phyloP scores from a whole-genome alignment of 2,329 filamentous ascomycete genomes.

The Bertia moriformis region DNA sequence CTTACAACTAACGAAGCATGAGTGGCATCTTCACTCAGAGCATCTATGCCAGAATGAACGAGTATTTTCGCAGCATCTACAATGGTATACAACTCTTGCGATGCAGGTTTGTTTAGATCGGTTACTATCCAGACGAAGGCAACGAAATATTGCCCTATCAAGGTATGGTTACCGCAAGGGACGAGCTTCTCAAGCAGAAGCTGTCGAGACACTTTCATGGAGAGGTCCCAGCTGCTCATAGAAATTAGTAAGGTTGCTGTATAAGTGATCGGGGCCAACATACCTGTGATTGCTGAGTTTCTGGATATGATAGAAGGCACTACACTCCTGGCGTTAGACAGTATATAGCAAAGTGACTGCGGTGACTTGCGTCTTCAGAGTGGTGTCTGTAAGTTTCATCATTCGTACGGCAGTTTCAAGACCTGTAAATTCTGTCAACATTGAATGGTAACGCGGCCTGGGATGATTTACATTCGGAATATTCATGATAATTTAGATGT shows the following conservation, averaged over 20 bases:
- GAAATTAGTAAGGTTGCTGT: too few species aligned
- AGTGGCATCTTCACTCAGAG: not conserved
- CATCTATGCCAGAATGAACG: not conserved
- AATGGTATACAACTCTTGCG: not conserved
- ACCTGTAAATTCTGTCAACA: too few species aligned
- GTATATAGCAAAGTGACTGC: not conserved
- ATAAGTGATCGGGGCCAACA: too few species aligned
- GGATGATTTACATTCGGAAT: not conserved
- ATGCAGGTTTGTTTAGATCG: not conserved
- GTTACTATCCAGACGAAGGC: not conserved
- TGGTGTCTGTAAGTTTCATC: not conserved
- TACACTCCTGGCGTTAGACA: not conserved
- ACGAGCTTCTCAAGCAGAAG: not conserved
- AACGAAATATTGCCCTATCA: not conserved
- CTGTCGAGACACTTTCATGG: not conserved
- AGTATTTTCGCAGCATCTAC: not conserved
- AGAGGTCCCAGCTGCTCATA: too few species aligned
- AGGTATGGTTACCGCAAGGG: not conserved
- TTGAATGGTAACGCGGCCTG: too few species aligned
- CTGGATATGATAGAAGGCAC: not conserved
- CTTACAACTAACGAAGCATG: not conserved
- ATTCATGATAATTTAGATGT: not conserved
- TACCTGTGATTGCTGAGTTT: not conserved
- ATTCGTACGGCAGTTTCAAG: too few species aligned
- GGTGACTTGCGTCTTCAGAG: not conserved